A percentile compares a stretch with the other conserved stretches of the same genome.
phyloP scores from a whole-genome alignment of 2,329 filamentous ascomycete genomes.

The Iodosphaeria phyllophila region DNA sequence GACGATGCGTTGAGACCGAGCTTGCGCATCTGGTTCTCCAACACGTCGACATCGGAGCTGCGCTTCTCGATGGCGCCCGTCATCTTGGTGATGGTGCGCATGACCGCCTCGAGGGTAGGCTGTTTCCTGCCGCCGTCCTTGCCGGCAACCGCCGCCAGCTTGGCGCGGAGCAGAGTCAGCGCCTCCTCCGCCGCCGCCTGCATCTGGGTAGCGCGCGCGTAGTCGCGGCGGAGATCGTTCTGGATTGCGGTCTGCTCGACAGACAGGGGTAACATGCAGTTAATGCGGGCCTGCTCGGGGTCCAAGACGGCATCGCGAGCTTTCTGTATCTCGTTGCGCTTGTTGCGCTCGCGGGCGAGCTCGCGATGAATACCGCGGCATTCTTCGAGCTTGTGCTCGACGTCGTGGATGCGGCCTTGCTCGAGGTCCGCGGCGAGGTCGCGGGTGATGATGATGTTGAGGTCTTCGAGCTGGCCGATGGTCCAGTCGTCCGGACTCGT shows the following conservation, averaged over 20 bases:
- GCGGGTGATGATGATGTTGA: slow-evolving; percentile 43
- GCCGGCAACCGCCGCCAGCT: slow-evolving; percentile 42
- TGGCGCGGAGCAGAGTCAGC: slow-evolving; percentile 60
- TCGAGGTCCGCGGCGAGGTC: slow-evolving; percentile 48
- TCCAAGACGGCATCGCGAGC: slow-evolving; percentile 54
- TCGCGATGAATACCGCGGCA: slow-evolving; percentile 53
- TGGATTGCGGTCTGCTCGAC: slow-evolving; percentile 73
- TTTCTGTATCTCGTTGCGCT: slow-evolving; percentile 61
- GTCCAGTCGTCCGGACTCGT: slow-evolving; percentile 52
- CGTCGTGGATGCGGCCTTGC: slow-evolving; percentile 46
- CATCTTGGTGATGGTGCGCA: slow-evolving; percentile 84
- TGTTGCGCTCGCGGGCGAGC: slow-evolving; percentile 50
- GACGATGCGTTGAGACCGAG: slow-evolving; percentile 33
- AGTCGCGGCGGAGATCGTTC: slow-evolving; percentile 61
- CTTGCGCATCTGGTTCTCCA: slow-evolving; percentile 73
- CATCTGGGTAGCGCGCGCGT: slow-evolving; percentile 52
- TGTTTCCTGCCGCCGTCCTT: slow-evolving; percentile 21
- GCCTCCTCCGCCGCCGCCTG: slow-evolving; percentile 66
- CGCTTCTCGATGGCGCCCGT: slow-evolving; percentile 82
- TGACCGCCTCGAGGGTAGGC: slow-evolving; percentile 81
- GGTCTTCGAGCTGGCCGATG: slow-evolving; percentile 54
- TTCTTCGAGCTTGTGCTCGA: slow-evolving; percentile 48
- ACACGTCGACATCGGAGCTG: slow-evolving; percentile 74
- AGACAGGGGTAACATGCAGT: slow-evolving; percentile 56
- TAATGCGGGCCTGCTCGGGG: slow-evolving; percentile 43